Evolutionary conservation across 2,329 filamentous ascomycete species (phyloP).

Genomic region (Aspergillus pseudonomiae): DNA sequence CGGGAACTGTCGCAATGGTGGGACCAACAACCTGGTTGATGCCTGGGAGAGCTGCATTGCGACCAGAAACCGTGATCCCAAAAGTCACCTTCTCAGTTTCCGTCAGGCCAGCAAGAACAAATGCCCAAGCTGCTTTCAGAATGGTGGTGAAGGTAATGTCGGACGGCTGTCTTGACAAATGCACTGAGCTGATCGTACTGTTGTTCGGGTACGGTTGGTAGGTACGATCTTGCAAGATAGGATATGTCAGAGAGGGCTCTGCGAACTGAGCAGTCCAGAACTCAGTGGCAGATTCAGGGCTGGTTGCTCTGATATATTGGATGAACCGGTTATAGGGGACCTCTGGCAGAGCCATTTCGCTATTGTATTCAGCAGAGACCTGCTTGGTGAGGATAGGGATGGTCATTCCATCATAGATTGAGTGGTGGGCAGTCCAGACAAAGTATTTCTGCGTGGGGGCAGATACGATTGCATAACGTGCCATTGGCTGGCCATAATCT

Average conservation of each 20-base stretch:
- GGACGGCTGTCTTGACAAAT: not conserved
- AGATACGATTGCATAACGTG: slow-evolving; percentile 13
- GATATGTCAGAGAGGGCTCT: not conserved
- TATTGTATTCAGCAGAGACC: not conserved
- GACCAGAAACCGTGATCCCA: not conserved
- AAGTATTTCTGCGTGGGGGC: slow-evolving; percentile 29
- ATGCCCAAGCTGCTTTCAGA: not conserved
- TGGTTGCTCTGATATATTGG: not conserved
- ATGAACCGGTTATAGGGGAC: not conserved
- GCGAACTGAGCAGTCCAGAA: not conserved
- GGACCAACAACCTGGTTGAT: not conserved
- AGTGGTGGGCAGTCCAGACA: slow-evolving; percentile 49
- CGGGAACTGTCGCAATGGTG: not conserved
- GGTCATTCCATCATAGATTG: slow-evolving; percentile 48
- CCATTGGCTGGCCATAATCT: slow-evolving; percentile 8
- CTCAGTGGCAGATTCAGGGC: not conserved
- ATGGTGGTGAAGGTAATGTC: not conserved
- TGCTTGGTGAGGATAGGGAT: slow-evolving; percentile 14
- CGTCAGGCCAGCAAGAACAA: not conserved
- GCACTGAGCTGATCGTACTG: not conserved
- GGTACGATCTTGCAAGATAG: not conserved
- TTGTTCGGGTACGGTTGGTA: not conserved
- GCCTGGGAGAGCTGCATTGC: not conserved
- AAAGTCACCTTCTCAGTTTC: not conserved
- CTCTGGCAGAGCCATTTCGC: not conserved